Evolutionary conservation across 1,284 basidiomycete species (phyloP), one percentile per base, ranked within the genome.

Genomic region (Lignosus rhinocerotis): DNA sequence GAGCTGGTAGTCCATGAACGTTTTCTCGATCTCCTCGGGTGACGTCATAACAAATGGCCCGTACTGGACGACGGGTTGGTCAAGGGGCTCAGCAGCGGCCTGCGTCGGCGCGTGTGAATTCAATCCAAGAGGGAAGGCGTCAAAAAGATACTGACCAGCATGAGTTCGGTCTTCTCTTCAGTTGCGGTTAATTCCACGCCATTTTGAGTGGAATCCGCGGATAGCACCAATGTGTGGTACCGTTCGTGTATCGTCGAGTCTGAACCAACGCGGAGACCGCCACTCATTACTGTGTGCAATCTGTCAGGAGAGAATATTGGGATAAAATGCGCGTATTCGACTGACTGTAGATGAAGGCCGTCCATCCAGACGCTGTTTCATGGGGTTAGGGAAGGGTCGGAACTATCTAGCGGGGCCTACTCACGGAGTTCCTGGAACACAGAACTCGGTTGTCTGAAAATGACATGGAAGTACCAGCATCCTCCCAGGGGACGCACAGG

Each of bases 391-490:
- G 11, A 30, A 30, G 11, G 17, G 43, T 30, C 21, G 11, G 55
- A 51, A 30, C 16, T n/a, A n/a, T 31, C 6, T 5, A 32, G 12
- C 34, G 11, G 1, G 47, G 9, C n/a, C 16, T 31, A 76, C 88
- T 75, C 73, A 81, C 95, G 94, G 45, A 98, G 80, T 5, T 88
- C 82, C 70, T 97, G 95, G 78, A 93, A 97, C 17, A 94, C 80
- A 16, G 75, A 78, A n/a, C 80, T 79, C 4, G 84, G 85, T 21
- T 86, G 81, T 58, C 80, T 80, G 54, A 96, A 88, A 58, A 78
- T 84, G 59, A 92, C 76, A 71, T 97, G 94, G 77, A 96, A 88
- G 74, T 88, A 98, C 90, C 93, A 95, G 73, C 94, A 96, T 2
- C 94, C 94, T 14, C 94, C 95, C 4, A 96, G 84, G 0, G 93